phyloP scores from a whole-genome alignment of 768 basidiomycete genomes.

The Pleurotus eryngii region DNA sequence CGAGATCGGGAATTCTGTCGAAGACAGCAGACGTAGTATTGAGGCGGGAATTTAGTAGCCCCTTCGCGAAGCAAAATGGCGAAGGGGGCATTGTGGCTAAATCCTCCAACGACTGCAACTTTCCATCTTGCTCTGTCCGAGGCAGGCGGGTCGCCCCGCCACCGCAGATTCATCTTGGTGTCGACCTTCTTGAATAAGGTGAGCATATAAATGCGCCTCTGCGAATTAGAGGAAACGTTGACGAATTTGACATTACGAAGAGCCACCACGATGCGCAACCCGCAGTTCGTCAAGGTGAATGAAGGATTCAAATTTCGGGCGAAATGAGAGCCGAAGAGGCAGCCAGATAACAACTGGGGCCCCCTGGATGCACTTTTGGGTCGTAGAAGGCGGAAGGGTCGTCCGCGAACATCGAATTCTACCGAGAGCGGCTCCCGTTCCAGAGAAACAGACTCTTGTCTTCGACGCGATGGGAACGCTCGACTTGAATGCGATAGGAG shows the following conservation, averaged over 20 bases:
- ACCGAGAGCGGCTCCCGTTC: background rate
- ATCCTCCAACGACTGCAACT: background rate
- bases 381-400: conserved; percentile 15
- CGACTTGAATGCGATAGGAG: background rate
- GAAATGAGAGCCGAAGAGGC: background rate
- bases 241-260: background rate
- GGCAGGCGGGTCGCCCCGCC: background rate
- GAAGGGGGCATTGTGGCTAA: background rate
- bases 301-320: background rate
- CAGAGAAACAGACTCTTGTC: background rate
- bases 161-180: background rate
- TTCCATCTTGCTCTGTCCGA: background rate
- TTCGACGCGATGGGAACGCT: background rate
- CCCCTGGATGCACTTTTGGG: no score
- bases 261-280: background rate
- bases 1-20: background rate
- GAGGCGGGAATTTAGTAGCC: background rate
- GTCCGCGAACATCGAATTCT: background rate
- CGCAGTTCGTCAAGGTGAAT: background rate
- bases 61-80: background rate
- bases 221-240: background rate
- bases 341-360: no score
- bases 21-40: background rate
- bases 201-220: background rate
- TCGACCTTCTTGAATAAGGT: background rate